phyloP scores from a whole-genome alignment of 192 early-diverging fungal genomes.

The Geosiphon pyriformis region DNA sequence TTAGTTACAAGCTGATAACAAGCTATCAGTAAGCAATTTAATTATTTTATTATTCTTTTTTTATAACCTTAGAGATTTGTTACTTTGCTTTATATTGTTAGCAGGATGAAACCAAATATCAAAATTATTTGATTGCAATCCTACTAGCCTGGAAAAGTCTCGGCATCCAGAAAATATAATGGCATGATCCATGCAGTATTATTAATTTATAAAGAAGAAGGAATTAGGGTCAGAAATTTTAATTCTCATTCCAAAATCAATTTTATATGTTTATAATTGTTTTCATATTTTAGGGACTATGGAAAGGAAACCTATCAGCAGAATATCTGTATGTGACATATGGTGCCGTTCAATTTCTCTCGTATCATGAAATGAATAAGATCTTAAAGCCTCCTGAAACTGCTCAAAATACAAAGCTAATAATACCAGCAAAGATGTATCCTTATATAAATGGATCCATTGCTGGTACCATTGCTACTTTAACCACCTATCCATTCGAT shows the following conservation, averaged over 20 bases:
- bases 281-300: slow-evolving; percentile 58
- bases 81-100: background rate
- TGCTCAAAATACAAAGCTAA: background rate
- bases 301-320: slow-evolving; percentile 92
- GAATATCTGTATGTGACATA: slow-evolving; percentile 91
- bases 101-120: background rate
- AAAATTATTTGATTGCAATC: background rate
- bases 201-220: slow-evolving; percentile 75
- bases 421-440: slow-evolving; percentile 21
- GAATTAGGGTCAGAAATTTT: slow-evolving; percentile 52
- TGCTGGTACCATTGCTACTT: slow-evolving; percentile 76
- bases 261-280: background rate
- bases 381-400: slow-evolving; percentile 27
- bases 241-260: background rate
- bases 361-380: slow-evolving; percentile 57
- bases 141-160: slow-evolving; percentile 44
- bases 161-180: slow-evolving; percentile 50
- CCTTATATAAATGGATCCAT: slow-evolving; percentile 72
- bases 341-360: slow-evolving; percentile 80
- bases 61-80: background rate
- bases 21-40: background rate
- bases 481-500: slow-evolving; percentile 92
- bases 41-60: background rate
- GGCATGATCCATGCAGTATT: slow-evolving; percentile 60
- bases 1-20: slow-evolving; percentile 30